Base-by-base conservation (phyloP, 106 monocot genomes). In the Dioscorea zingiberensis region DNA sequence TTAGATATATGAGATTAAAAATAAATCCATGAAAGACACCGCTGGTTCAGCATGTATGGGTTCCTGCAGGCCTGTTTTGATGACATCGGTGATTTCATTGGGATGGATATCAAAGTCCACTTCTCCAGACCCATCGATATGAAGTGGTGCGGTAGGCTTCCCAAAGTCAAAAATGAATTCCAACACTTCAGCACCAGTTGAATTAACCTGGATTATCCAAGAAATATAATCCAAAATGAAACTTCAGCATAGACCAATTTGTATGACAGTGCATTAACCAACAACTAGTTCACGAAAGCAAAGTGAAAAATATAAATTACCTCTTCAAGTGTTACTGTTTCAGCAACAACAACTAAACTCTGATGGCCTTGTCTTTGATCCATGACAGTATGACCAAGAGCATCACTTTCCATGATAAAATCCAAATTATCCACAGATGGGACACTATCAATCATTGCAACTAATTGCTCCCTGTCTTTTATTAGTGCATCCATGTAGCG, bases 401-500 rank as follows among this genome's bases (percentile, higher is more conserved):
- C 98, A 78, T 98, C 98, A 78, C 93, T 98, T 67, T 98, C 98
- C 98, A 98, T 98, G n/a, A 93, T 83, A 72, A 93, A 98, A 77
- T 98, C 89, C 63, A 98, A 71, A 63, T 93, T 98, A 70, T 98
- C 98, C 71, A 98, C 84, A 57, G 98, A 98, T 60, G 93, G 89
- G 48, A 98, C 84, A 80, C 86, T 98, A 54, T 98, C 98, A 67
- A 89, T 89, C 98, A 98, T 98, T 62, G 89, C 86, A 73, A 93
- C 93, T 68, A 93, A 71, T 54, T 98, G 98, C 63, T 98, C 98
- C 69, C 98, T 98, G 68, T 98, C 98, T 74, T 98, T 98, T 73
- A 98, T 74, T 54, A 98, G 51, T 67, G 98, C 98, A 76, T 85
- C 89, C 92, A 93, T 84, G 77, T 98, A 98, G 19, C 98, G 88